phyloP scores from a whole-genome alignment of 441 rosid genomes.

The Populus trichocarpa region DNA sequence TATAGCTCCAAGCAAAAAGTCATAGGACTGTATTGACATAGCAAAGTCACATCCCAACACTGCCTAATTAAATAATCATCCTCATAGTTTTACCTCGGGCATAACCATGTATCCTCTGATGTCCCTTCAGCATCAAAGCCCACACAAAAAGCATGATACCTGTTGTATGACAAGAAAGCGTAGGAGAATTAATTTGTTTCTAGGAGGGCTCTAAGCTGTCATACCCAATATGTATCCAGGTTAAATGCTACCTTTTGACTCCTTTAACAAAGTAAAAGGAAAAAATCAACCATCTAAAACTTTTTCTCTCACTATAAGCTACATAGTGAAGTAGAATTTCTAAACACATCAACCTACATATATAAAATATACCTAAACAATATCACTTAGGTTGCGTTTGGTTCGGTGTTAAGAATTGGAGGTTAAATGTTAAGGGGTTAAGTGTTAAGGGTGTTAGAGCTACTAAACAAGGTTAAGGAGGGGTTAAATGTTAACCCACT shows the following conservation, averaged over 20 bases:
- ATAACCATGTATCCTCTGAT: conserved; percentile 88
- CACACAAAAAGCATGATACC: conserved; percentile 99
- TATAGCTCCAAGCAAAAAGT: not conserved
- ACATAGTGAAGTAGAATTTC: not conserved
- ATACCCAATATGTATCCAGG: not conserved
- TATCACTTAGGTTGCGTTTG: too few species aligned
- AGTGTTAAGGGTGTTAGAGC: too few species aligned
- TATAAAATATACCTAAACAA: too few species aligned
- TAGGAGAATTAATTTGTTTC: conserved; percentile 7
- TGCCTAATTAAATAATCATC: conserved; percentile 17
- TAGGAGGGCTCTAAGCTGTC: not conserved
- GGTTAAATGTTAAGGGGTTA: too few species aligned
- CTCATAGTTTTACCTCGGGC: conserved; percentile 75
- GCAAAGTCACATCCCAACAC: conserved; percentile 25
- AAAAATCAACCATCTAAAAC: not conserved
- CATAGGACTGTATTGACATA: conserved; percentile 8
- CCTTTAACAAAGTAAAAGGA: not conserved
- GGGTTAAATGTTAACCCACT: not conserved
- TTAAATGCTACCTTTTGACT: not conserved
- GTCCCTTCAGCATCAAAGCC: conserved; percentile 87
- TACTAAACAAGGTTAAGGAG: too few species aligned
- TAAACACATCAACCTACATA: not conserved
- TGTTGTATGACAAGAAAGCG: conserved; percentile 29
- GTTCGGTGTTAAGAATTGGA: too few species aligned
- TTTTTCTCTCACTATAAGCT: not conserved